phyloP scores from a whole-genome alignment of 2,329 filamentous ascomycete genomes.

The Alternaria sp. region DNA sequence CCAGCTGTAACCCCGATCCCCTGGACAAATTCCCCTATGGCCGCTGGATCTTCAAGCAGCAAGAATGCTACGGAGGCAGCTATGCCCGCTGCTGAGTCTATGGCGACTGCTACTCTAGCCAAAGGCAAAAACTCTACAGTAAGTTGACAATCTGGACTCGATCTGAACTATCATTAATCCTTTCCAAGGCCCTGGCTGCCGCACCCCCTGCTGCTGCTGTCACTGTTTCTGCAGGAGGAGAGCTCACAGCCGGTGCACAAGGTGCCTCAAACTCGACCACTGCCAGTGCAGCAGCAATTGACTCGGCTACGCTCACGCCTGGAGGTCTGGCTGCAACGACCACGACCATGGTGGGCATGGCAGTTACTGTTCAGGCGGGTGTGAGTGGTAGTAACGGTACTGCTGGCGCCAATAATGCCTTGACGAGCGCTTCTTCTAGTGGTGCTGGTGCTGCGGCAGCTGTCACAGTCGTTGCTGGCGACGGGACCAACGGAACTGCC shows the following conservation, averaged over 20 bases:
- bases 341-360: conserved; percentile 21
- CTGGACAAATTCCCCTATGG: conserved; percentile 6
- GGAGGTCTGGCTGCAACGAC: conserved; percentile 34
- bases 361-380: conserved; percentile 31
- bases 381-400: conserved; percentile 6
- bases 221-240: conserved; percentile 26
- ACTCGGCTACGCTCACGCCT: conserved; percentile 31
- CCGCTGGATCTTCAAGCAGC: not conserved
- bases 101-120: conserved; percentile 11
- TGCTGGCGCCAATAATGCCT: conserved; percentile 1
- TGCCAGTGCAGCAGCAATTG: conserved; percentile 19
- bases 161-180: not conserved
- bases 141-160: conserved; percentile 2
- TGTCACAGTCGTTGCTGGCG: conserved; percentile 33
- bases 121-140: conserved; percentile 23
- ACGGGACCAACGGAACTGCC: conserved; percentile 11
- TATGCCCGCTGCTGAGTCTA: not conserved
- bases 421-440: not conserved
- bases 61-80: not conserved
- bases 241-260: conserved; percentile 14
- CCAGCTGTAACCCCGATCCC: conserved; percentile 14
- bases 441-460: conserved; percentile 10
- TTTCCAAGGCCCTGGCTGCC: not conserved
- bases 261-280: conserved; percentile 19
- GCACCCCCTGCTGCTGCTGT: conserved; percentile 15